A percentile compares a stretch with the other conserved stretches of the same genome.
Evolutionary conservation across 441 rosid species (phyloP).

Genomic region (Pelargonium australe): DNA sequence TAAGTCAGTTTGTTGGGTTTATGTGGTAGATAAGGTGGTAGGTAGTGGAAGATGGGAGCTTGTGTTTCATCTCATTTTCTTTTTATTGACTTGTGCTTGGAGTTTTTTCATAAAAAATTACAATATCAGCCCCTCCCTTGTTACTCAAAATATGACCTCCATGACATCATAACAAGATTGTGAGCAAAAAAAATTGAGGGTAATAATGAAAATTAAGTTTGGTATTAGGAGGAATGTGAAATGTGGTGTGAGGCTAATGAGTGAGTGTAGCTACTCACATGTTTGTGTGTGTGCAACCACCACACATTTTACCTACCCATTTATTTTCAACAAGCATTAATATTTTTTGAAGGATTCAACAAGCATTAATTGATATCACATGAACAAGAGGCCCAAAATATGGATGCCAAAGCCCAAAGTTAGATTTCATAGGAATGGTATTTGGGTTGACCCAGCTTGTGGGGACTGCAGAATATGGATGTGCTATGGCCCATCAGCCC

Average conservation of each 20-base stretch:
- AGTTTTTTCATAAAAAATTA: slow-evolving; percentile 4
- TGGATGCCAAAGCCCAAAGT: too few species aligned
- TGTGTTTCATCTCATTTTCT: slow-evolving; percentile 24
- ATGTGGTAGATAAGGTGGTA: slow-evolving; percentile 1
- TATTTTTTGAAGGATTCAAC: too few species aligned
- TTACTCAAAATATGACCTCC: too few species aligned
- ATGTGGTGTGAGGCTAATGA: background rate
- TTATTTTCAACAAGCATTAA: too few species aligned
- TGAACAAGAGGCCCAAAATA: too few species aligned
- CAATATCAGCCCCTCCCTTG: too few species aligned
- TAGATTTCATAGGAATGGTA: too few species aligned
- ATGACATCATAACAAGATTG: background rate
- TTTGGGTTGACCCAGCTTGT: too few species aligned
- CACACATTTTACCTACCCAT: slow-evolving; percentile 24
- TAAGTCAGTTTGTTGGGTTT: background rate
- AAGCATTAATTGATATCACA: too few species aligned
- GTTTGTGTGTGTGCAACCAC: slow-evolving; percentile 17
- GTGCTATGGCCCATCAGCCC: too few species aligned
- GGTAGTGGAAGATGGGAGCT: slow-evolving; percentile 18
- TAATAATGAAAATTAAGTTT: background rate
- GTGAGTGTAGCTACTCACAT: slow-evolving; percentile 17
- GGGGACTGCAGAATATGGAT: too few species aligned
- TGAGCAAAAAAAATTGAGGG: background rate
- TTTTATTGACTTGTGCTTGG: slow-evolving; percentile 4
- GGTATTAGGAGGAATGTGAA: background rate